Base-by-base conservation (phyloP, 805 yeast genomes). In the Starmerella floricola region DNA sequence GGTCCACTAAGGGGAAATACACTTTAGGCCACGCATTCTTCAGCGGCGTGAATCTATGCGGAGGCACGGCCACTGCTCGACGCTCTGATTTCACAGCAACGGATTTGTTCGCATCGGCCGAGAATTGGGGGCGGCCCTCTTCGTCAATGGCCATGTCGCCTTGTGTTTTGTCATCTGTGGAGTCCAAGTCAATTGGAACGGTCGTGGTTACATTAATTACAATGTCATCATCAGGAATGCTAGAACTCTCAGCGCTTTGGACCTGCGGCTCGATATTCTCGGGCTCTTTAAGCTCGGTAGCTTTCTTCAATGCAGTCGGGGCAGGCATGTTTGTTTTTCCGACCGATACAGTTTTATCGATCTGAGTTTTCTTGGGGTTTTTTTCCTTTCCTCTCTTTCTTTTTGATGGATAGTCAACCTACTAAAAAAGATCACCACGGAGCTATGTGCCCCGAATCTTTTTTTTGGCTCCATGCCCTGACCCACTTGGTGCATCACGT, bases 21-120 rank as follows among this genome's bases (percentile, higher is more conserved):
- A 91, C 79, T 61, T 91, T 91, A 34, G 84, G 73, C 99, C 99
- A 91, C 35, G 78, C 71, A 50, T 74, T 75, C 61, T 85, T 82
- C 55, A 91, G 71, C 19, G 98, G 98, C 1, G 94, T 73, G 86
- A 91, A 80, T 70, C 99, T 74, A 62, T 91, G 97, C 24, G 96
- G 97, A 31, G 98, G 98, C 26, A 91, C 93, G 3, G 88, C 75
- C 10, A 91, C 82, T 57, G 87, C 87, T 65, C 97, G 73, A 41
- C 79, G 71, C 62, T 88, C 96, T 41, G 79, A 66, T 62, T 85
- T 85, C 24, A 84, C 87, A 49, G 71, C 73, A 65, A 68, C 64
- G 30, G 73, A 72, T 3, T 78, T 59, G 44, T 71, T 69, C 12
- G 79, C 71, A 20, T 85, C 88, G n/a, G 87, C 74, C 28, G 76